Conservation (phyloP, 768 basidiomycete genomes). For the Coprinopsis strossmayeri region DNA sequence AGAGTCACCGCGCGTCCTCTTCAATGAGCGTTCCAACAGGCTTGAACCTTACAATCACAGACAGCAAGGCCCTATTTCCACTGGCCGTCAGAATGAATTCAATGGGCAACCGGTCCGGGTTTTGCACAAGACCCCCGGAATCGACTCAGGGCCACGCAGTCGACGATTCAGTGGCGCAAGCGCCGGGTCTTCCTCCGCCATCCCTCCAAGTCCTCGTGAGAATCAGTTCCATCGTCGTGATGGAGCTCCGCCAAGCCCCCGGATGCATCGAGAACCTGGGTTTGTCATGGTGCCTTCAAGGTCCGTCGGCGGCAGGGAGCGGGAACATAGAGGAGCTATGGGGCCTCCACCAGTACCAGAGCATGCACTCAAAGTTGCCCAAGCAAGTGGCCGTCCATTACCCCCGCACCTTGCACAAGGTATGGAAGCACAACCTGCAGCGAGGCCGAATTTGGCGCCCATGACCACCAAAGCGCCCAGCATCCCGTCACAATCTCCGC, state of each 20-base stretch:
- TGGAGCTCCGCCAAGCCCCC: slow-evolving; percentile 32
- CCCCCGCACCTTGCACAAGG: slow-evolving; percentile 50
- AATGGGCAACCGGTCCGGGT: slow-evolving; percentile 36
- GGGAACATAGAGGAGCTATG: slow-evolving; percentile 40
- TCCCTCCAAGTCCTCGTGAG: slow-evolving; percentile 19
- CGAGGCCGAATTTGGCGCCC: slow-evolving; percentile 31
- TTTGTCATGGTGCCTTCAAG: slow-evolving; percentile 16
- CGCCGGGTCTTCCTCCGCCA: slow-evolving; percentile 18
- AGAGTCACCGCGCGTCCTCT: slow-evolving; percentile 67
- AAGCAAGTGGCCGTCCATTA: slow-evolving; percentile 42
- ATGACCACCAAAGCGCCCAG: slow-evolving; percentile 25
- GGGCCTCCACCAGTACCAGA: slow-evolving; percentile 45
- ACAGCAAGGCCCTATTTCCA: slow-evolving; percentile 30
- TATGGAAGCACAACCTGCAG: slow-evolving; percentile 27
- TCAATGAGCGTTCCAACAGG: slow-evolving; percentile 90
- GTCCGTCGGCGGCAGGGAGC: slow-evolving; percentile 20
- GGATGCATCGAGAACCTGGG: slow-evolving; percentile 24
- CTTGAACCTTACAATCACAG: slow-evolving; percentile 75
- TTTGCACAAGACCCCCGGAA: slow-evolving; percentile 44
- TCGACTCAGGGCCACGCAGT: slow-evolving; percentile 22
- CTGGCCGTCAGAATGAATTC: background rate
- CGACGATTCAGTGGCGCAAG: slow-evolving; percentile 29
- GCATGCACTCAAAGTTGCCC: slow-evolving; percentile 28
- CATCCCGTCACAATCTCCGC: slow-evolving; percentile 36
- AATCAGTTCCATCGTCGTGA: slow-evolving; percentile 27